Evolutionary conservation across 352 stramenopile species (phyloP), one percentile per base, ranked within the genome.

Genomic region (Globisporangium perplexum): DNA sequence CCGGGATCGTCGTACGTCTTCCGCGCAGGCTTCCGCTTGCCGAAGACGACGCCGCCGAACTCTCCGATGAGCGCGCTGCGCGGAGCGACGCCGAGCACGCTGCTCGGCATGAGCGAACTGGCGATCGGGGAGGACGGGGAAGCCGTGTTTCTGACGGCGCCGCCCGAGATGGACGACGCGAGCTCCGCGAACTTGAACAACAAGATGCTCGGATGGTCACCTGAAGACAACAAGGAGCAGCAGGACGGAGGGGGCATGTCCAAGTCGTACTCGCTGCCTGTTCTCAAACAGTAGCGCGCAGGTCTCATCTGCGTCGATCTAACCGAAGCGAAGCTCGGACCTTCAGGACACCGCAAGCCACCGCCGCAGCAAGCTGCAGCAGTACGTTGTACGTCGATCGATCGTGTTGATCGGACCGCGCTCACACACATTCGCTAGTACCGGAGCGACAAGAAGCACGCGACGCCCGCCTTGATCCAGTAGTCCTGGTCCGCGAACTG

Each of bases 401-500:
- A 33, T 33, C 30, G 31, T 36, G 31, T 36, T 36, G 31, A 36
- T 36, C 31, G 10, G 10, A 4, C 7, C 31, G 10, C 31, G 31
- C 31, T 36, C 26, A 45, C 4, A 18, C 11, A 23, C 39, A 18
- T 5, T 23, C 23, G 10, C 31, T 90, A 98, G 54, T 97, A 98
- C 59, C 90, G 4, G 30, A 33, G 30, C 8, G 30, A 96, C 38
- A 93, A 74, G 60, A 98, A 98, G 51, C 83, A 86, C 24, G 93
- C 95, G 0, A 98, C 95, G n/a, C 95, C 95, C 6, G 90, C 95
- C 54, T 97, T 97, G 60, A 98, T 98, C 88, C 92, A 98, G 56
- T 96, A 95, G 59, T 97, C 88, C 65, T 97, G 88, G 60, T 98
- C 94, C 0, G 82, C 83, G 33, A 95, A 89, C 42, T 89, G 83